phyloP scores from a whole-genome alignment of 495 filamentous ascomycete species.

The Aspergillus olivimuriae region DNA sequence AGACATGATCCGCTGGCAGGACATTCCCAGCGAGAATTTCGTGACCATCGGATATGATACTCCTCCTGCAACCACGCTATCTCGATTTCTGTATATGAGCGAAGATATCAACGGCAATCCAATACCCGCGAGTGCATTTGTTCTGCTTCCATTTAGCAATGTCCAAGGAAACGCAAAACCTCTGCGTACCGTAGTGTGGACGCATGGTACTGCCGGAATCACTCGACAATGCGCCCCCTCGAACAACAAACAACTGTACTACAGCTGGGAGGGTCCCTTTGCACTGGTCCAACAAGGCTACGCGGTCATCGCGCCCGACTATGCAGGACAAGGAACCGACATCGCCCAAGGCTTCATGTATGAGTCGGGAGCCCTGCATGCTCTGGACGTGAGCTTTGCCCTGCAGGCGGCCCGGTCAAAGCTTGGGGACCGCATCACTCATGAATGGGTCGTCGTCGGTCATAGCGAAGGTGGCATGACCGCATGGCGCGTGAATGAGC shows the following conservation, averaged over 20 bases:
- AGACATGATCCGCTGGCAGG: conserved; percentile 4
- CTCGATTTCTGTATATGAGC: conserved; percentile 5
- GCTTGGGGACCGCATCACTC: conserved; percentile 26
- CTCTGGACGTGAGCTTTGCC: conserved; percentile 37
- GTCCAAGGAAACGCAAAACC: not conserved
- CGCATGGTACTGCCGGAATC: conserved; percentile 48
- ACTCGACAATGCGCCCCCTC: conserved; percentile 38
- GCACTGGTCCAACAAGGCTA: conserved; percentile 43
- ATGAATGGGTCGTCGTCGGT: conserved; percentile 38
- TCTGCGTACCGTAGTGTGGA: conserved; percentile 40
- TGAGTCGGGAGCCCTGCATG: conserved; percentile 33
- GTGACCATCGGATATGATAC: not conserved
- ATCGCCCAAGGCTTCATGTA: conserved; percentile 30
- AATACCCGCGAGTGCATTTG: conserved; percentile 1
- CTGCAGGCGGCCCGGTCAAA: conserved; percentile 34
- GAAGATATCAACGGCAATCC: not conserved
- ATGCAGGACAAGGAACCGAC: conserved; percentile 46
- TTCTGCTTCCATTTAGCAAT: conserved; percentile 1
- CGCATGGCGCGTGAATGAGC: conserved; percentile 39
- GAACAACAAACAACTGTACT: conserved; percentile 39
- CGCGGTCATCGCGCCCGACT: conserved; percentile 51
- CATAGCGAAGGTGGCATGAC: conserved; percentile 45
- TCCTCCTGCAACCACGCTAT: conserved; percentile 1
- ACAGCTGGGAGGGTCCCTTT: conserved; percentile 37
- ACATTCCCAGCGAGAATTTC: not conserved